Evolutionary conservation across 129 eudicot species (phyloP).

Genomic region (Lonicera japonica): DNA sequence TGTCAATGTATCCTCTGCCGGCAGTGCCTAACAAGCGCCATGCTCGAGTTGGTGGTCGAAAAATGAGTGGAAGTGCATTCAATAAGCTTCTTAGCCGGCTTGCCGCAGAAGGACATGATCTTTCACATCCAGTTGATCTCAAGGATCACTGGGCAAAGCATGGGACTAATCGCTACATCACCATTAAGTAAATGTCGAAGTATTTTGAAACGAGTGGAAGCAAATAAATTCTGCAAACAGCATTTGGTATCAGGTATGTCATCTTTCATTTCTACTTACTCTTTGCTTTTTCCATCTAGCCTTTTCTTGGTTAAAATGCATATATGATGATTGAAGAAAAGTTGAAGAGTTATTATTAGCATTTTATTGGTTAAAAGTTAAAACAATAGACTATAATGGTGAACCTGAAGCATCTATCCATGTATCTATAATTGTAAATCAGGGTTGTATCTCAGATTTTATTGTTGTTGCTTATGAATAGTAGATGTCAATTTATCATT

Average conservation of each 20-base stretch:
- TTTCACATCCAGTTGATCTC: constrained; percentile 73
- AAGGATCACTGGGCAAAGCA: constrained; percentile 97
- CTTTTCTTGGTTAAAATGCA: background rate
- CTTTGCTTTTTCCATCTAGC: background rate
- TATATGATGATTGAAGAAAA: no score
- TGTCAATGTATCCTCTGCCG: constrained; percentile 85
- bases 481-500: background rate
- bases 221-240: background rate
- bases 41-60: constrained; percentile 85
- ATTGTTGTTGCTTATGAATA: background rate
- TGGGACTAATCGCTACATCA: constrained; percentile 92
- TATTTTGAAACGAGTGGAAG: background rate
- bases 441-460: background rate
- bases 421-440: background rate
- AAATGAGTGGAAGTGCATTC: constrained; percentile 96
- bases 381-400: background rate
- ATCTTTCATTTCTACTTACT: background rate
- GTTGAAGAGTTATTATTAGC: no score
- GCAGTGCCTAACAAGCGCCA: constrained; percentile 79
- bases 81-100: constrained; percentile 72
- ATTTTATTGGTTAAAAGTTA: no score
- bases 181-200: constrained; percentile 51
- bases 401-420: background rate
- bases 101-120: constrained; percentile 80
- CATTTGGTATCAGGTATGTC: background rate